phyloP scores from a whole-genome alignment of 108 stramenopile species.

The Mayamaea pseudoterrestris region DNA sequence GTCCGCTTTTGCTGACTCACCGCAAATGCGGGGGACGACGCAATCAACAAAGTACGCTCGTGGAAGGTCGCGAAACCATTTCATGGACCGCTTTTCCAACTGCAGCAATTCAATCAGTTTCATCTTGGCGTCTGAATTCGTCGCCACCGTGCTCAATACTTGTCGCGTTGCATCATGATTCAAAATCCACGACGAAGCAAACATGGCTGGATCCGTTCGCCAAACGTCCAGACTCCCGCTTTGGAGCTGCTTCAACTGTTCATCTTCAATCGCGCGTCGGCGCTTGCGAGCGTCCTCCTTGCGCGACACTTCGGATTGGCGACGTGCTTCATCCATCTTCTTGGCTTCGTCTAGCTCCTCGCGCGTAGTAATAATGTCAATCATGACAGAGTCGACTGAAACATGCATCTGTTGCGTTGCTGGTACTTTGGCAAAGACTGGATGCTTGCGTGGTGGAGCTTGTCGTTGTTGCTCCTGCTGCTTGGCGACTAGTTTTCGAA shows the following conservation, averaged over 20 bases:
- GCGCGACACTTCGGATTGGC: background rate
- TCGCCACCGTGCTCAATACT: background rate
- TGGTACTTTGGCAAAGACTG: too few species aligned
- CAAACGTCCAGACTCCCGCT: background rate
- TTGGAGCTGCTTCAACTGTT: background rate
- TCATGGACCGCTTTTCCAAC: background rate
- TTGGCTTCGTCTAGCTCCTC: background rate
- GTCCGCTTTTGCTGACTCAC: too few species aligned
- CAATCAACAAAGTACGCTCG: constrained; percentile 1
- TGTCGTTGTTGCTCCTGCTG: background rate
- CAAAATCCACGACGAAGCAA: background rate
- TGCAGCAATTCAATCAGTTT: background rate
- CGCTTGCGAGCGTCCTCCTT: background rate
- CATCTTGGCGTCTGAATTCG: background rate
- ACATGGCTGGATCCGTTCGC: background rate
- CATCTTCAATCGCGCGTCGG: background rate
- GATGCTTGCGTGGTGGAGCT: too few species aligned
- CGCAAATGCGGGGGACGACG: too few species aligned
- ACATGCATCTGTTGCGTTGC: background rate
- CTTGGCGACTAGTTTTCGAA: background rate
- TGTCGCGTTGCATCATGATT: background rate
- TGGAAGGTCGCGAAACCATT: background rate
- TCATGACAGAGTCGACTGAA: background rate
- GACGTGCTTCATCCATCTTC: background rate
- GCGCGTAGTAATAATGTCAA: background rate